Conservation (phyloP, 2,329 filamentous ascomycete genomes). For the Bretziella fagacearum region DNA sequence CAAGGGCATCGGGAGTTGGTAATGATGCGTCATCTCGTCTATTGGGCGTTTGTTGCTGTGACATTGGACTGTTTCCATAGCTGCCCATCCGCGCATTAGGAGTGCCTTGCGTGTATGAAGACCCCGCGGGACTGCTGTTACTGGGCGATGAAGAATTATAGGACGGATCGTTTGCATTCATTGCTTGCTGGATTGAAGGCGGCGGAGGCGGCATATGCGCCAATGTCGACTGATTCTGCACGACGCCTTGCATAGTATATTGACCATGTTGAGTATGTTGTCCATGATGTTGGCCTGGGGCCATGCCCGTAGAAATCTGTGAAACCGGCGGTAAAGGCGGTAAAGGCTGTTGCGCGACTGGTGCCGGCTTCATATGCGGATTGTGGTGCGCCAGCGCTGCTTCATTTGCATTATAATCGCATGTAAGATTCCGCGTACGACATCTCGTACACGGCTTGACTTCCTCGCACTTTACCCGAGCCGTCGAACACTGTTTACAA, state of each 20-base stretch:
- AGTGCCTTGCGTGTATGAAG: neutral
- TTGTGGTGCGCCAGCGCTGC: constrained; percentile 13
- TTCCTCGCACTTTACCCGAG: constrained; percentile 39
- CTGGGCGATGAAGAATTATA: neutral
- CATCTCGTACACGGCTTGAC: constrained; percentile 37
- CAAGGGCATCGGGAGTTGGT: neutral
- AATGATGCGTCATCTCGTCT: neutral
- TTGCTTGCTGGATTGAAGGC: neutral
- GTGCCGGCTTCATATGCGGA: constrained; percentile 15
- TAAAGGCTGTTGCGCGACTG: neutral
- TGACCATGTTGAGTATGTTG: neutral
- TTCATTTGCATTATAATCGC: constrained; percentile 26
- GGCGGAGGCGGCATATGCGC: constrained; percentile 3
- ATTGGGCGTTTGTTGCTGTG: neutral
- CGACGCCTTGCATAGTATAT: neutral
- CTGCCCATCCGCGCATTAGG: neutral
- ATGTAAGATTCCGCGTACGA: constrained; percentile 29
- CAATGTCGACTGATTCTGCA: neutral
- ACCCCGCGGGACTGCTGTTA: neutral
- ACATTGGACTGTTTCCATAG: constrained; percentile 1
- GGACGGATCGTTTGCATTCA: neutral
- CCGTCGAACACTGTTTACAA: constrained; percentile 33
- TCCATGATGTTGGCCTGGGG: neutral
- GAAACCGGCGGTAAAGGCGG: neutral
- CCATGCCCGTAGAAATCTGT: neutral